These are phyloP conservation scores for Fusarium beomiforme DNA, from an alignment of 2,329 filamentous ascomycete species.

Conservation along the genomic window DNA sequence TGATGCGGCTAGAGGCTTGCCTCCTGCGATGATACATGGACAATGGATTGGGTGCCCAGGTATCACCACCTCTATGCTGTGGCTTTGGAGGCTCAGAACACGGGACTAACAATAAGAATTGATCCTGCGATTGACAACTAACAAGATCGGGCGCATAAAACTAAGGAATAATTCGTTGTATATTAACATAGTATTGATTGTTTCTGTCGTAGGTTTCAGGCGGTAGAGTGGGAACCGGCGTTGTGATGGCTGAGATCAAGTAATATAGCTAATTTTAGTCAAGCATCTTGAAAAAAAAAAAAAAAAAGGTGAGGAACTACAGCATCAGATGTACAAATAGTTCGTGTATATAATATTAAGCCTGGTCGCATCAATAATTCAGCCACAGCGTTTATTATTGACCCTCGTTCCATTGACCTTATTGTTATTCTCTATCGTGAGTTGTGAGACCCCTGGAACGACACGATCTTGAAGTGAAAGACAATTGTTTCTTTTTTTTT, in stretches of 20 bases:
- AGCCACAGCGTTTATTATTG: slow-evolving; percentile 15
- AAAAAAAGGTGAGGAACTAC: slow-evolving; percentile 22
- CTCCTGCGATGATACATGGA: slow-evolving; percentile 22
- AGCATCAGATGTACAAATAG: slow-evolving; percentile 13
- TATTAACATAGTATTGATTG: background rate
- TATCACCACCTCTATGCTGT: slow-evolving; percentile 33
- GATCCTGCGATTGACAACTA: slow-evolving; percentile 1
- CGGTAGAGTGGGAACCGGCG: slow-evolving; percentile 20
- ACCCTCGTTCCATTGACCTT: slow-evolving; percentile 3
- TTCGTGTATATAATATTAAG: slow-evolving; percentile 21
- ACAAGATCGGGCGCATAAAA: background rate
- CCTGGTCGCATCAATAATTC: slow-evolving; percentile 6
- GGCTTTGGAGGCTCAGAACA: slow-evolving; percentile 23
- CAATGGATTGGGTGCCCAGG: slow-evolving; percentile 27
- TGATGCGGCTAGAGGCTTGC: slow-evolving; percentile 33
- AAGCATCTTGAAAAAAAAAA: background rate
- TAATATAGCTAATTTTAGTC: slow-evolving; percentile 37
- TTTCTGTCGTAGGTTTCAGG: background rate
- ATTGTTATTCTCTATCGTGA: background rate
- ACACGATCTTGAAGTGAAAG: background rate
- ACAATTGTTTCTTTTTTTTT: background rate
- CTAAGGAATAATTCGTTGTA: background rate
- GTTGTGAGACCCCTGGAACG: background rate
- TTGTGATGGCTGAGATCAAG: slow-evolving; percentile 25
- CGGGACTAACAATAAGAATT: slow-evolving; percentile 5